phyloP scores from a whole-genome alignment of 73 alveolate species.

The Tetrahymena malaccensis region DNA sequence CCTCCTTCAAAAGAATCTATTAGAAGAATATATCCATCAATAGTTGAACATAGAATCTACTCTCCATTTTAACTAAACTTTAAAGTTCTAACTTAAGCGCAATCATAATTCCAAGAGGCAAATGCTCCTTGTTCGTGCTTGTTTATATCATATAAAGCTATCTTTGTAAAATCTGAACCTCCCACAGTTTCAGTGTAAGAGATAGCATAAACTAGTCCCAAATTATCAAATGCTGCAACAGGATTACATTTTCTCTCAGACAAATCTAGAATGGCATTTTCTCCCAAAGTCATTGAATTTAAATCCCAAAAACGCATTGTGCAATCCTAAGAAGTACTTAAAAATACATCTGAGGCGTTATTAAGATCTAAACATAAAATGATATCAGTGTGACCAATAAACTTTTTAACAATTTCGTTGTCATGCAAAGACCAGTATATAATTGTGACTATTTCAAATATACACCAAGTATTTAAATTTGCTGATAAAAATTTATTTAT shows the following conservation, averaged over 20 bases:
- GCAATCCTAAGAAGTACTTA: conserved; percentile 67
- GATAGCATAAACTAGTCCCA: conserved; percentile 70
- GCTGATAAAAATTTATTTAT: not conserved
- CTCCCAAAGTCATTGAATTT: conserved; percentile 29
- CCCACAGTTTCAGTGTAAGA: not conserved
- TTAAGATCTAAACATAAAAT: conserved; percentile 65
- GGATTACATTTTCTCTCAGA: conserved; percentile 65
- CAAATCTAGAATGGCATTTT: conserved; percentile 55
- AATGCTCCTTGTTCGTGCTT: conserved; percentile 42
- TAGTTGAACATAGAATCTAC: conserved; percentile 17
- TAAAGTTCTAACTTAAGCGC: conserved; percentile 38
- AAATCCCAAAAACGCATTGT: conserved; percentile 75
- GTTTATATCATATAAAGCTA: conserved; percentile 35
- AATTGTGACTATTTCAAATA: conserved; percentile 44
- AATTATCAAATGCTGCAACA: conserved; percentile 60
- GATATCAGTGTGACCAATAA: conserved; percentile 71
- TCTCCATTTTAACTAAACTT: conserved; percentile 42
- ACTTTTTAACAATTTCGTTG: conserved; percentile 65
- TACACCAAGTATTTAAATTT: not conserved
- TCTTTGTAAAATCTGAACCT: not conserved
- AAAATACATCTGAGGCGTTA: conserved; percentile 65
- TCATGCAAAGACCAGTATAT: conserved; percentile 91
- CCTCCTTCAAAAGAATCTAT: conserved; percentile 56
- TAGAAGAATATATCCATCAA: conserved; percentile 19
- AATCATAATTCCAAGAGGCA: conserved; percentile 9